A percentile compares a stretch with the other conserved stretches of the same genome.
Conservation (phyloP, 257 asterid species). For the Penstemon newberryi region DNA sequence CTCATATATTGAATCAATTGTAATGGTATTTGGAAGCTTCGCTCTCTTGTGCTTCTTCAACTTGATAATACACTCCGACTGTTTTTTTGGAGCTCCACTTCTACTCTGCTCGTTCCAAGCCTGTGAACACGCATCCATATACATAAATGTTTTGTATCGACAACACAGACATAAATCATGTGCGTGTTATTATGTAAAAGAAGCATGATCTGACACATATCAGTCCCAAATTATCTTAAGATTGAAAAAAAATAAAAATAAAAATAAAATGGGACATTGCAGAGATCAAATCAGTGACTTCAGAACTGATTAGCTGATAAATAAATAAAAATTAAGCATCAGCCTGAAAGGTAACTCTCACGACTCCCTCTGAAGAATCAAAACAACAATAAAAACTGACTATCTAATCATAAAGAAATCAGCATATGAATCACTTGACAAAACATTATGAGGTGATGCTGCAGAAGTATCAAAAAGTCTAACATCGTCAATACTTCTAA, state of each 20-base stretch:
- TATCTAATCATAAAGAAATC: neutral
- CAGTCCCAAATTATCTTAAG: neutral
- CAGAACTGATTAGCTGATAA: neutral
- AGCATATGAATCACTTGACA: too few relatives aligned
- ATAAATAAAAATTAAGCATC: neutral
- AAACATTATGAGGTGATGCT: too few relatives aligned
- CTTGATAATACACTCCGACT: constrained; percentile 58
- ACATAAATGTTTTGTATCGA: constrained; percentile 22
- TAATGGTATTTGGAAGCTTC: constrained; percentile 64
- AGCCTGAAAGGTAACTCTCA: neutral
- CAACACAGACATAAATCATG: neutral
- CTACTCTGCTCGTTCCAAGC: constrained; percentile 89
- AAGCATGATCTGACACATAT: neutral
- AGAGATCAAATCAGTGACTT: neutral
- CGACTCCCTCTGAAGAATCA: neutral
- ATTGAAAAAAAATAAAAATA: neutral
- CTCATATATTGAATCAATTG: constrained; percentile 85
- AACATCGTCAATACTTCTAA: neutral
- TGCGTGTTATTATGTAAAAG: neutral
- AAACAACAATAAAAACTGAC: constrained; percentile 4
- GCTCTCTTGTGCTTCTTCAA: constrained; percentile 68
- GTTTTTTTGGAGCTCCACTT: constrained; percentile 74
- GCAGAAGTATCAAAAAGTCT: too few relatives aligned
- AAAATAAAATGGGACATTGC: neutral
- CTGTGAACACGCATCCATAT: constrained; percentile 38